These are phyloP conservation scores for Boletus edulis DNA, from an alignment of 768 basidiomycete species.

Conservation along the genomic window DNA sequence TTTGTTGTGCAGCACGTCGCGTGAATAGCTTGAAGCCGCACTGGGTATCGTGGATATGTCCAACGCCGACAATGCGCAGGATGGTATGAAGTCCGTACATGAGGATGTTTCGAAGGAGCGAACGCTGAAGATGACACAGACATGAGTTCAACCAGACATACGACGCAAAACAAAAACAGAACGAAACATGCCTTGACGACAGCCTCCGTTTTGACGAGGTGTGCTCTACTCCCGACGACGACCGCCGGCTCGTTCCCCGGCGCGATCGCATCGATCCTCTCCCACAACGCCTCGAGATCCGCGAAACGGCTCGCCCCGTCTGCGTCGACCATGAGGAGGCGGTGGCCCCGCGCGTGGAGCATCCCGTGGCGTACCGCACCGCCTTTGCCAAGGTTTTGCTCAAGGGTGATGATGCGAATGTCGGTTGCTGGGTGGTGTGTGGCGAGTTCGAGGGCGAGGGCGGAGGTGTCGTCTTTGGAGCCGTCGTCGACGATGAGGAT, in stretches of 20 bases:
- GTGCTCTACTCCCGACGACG: conserved; percentile 87
- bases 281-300: conserved; percentile 80
- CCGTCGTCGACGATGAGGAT: conserved; percentile 92
- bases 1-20: conserved; percentile 70
- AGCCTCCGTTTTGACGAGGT: conserved; percentile 87
- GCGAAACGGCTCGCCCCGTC: conserved; percentile 90
- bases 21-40: conserved; percentile 98
- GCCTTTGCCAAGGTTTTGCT: conserved; percentile 86
- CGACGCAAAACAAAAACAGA: not conserved
- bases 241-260: conserved; percentile 53
- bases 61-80: conserved; percentile 84
- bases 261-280: conserved; percentile 62
- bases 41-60: conserved; percentile 90
- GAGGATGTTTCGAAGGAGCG: conserved; percentile 81
- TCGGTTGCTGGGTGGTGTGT: conserved; percentile 51
- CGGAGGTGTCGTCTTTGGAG: conserved; percentile 71
- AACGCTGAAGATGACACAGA: conserved; percentile 54
- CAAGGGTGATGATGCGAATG: conserved; percentile 76
- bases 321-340: conserved; percentile 90
- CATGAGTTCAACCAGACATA: not conserved
- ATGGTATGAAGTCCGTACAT: conserved; percentile 94
- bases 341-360: conserved; percentile 71
- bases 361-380: conserved; percentile 93
- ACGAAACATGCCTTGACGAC: conserved; percentile 74
- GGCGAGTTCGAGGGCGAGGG: conserved; percentile 63